Base-by-base conservation (phyloP, 1,284 basidiomycete genomes). In the Trichosporon coremiiforme region DNA sequence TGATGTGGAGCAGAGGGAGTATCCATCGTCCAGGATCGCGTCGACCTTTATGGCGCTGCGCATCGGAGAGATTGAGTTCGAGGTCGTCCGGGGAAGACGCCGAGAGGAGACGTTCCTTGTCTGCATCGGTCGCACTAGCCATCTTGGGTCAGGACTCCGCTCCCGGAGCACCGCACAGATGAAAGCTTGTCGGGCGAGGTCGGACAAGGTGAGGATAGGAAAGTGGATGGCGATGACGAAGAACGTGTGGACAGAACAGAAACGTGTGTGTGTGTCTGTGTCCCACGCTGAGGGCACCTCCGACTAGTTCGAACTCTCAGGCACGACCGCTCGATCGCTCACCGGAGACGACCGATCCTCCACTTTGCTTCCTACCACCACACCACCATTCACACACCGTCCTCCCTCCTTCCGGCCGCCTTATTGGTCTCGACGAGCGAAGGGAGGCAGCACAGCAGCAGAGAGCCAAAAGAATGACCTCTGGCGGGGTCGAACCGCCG, bases 401-500 rank as follows among this genome's bases (percentile, higher is more conserved):
- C 10, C 20, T 22, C 20, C 25, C 25, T 25, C 25, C 25, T 25
- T 25, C 25, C 25, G 25, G 3, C 25, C 25, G 25, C 25, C 25
- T 25, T 25, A 25, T 25, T 25, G 25, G 25, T 25, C 25, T 25
- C 25, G 25, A 25, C 25, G 25, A 25, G 25, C 25, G 25, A 25
- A 53, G 8, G 22, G 17, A 10, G 50, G n/a, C 50, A 53, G 22
- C 13, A 20, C 2, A 53, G 20, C 5, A 25, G 6, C 2, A 4
- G 50, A 10, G 22, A 53, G 20, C 7, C n/a, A 53, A 53, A 53
- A 25, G 50, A 47, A 53, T 53, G 50, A 53, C 50, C 50, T 53
- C 50, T 53, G 50, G 50, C 50, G 50, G 50, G 50, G 50, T 53
- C 50, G 50, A 53, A 53, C 50, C 50, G 50, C 50, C 50, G 50